These are phyloP conservation scores for Sporothrix euskadiensis DNA, from an alignment of 2,329 filamentous ascomycete species.

Conservation along the genomic window DNA sequence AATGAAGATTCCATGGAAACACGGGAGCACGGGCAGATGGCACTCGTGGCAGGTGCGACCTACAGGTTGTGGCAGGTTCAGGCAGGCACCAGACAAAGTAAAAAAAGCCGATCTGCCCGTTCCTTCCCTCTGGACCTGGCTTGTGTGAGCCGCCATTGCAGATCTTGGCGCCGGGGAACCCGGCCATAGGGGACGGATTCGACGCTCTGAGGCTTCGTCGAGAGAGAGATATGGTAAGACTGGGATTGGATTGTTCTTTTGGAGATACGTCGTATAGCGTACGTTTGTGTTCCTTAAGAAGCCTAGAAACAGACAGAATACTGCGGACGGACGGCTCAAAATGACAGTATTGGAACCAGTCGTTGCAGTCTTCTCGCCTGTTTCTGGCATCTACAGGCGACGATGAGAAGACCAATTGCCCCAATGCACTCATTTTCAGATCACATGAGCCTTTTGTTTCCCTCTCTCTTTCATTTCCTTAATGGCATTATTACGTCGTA, in stretches of 20 bases:
- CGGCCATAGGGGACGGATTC: neutral
- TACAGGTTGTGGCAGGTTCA: neutral
- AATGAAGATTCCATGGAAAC: neutral
- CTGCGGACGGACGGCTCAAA: neutral
- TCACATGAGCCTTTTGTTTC: neutral
- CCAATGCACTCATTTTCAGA: neutral
- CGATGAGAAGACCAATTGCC: neutral
- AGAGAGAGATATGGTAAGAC: neutral
- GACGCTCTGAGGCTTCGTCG: neutral
- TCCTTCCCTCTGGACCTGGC: constrained; percentile 7
- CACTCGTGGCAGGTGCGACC: neutral
- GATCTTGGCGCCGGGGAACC: constrained; percentile 14
- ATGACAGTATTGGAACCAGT: neutral
- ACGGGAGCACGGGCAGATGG: neutral
- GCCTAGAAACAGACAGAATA: neutral
- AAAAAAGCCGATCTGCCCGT: constrained; percentile 7
- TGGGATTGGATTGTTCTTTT: neutral
- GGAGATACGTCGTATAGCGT: neutral
- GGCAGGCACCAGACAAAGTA: neutral
- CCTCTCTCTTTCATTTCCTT: neutral
- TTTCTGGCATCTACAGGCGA: neutral
- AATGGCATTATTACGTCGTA: neutral
- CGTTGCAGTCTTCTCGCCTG: neutral
- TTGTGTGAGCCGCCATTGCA: neutral
- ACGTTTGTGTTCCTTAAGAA: neutral